Evolutionary conservation across 345 rosid species (phyloP).

Genomic region (Citrus maxima): DNA sequence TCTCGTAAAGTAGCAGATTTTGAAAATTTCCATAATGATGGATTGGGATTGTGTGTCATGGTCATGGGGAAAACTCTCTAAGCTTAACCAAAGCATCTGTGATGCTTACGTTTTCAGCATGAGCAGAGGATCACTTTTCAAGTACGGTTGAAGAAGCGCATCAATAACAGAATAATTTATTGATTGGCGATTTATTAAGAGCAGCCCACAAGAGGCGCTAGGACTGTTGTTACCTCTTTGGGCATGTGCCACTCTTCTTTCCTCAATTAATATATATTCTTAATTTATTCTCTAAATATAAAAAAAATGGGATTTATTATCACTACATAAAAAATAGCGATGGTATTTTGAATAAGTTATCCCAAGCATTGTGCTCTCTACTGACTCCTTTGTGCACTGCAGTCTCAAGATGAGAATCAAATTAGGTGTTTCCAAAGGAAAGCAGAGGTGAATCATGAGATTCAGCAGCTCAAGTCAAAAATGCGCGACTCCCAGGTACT

Average conservation of each 20-base stretch:
- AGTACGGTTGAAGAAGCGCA: background rate
- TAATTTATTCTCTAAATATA: background rate
- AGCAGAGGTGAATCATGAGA: slow-evolving; percentile 92
- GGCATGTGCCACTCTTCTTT: background rate
- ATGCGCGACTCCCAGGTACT: slow-evolving; percentile 99
- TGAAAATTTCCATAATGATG: background rate
- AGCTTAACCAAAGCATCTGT: background rate
- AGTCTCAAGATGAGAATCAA: slow-evolving; percentile 87
- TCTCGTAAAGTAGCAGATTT: background rate
- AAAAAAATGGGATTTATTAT: background rate
- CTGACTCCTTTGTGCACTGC: slow-evolving; percentile 19
- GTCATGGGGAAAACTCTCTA: background rate
- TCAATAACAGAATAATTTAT: background rate
- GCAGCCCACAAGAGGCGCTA: background rate
- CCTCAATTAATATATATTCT: background rate
- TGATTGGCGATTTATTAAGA: background rate
- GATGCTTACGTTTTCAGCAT: background rate
- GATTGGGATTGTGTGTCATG: background rate
- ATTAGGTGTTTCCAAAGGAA: slow-evolving; percentile 74
- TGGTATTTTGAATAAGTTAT: slow-evolving; percentile 12
- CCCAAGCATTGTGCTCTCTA: background rate
- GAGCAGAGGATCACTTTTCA: background rate
- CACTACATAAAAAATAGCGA: background rate
- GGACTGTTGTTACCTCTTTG: background rate
- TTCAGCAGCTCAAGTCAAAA: slow-evolving; percentile 89